A percentile compares a stretch with the other conserved stretches of the same genome.
Conservation (phyloP, 2,329 filamentous ascomycete genomes). For the Penicillium aurantiogriseum region DNA sequence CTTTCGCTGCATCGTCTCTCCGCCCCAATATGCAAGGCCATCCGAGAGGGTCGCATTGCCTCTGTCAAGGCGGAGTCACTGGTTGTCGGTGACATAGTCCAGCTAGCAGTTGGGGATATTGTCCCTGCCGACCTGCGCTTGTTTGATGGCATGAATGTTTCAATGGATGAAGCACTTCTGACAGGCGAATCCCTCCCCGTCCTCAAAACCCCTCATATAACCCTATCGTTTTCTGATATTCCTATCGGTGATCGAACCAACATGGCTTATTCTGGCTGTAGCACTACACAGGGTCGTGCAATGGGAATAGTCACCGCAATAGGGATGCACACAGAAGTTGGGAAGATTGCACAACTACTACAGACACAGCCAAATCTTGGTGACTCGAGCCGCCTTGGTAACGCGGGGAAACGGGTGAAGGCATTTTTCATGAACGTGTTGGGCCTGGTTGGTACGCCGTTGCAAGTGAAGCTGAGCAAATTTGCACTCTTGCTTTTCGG, state of each 20-base stretch:
- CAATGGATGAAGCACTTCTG: slow-evolving; percentile 66
- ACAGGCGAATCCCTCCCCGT: slow-evolving; percentile 63
- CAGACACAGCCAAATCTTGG: slow-evolving; percentile 47
- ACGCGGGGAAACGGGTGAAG: slow-evolving; percentile 42
- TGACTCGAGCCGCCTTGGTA: slow-evolving; percentile 21
- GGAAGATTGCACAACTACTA: slow-evolving; percentile 58
- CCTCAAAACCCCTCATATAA: slow-evolving; percentile 48
- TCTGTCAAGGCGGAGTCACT: slow-evolving; percentile 56
- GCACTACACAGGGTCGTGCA: slow-evolving; percentile 59
- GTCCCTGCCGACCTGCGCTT: slow-evolving; percentile 58
- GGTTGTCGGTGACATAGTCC: slow-evolving; percentile 59
- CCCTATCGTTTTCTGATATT: slow-evolving; percentile 25
- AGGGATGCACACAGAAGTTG: slow-evolving; percentile 62
- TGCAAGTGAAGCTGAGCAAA: slow-evolving; percentile 82
- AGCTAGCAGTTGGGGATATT: slow-evolving; percentile 56
- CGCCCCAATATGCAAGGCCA: slow-evolving; percentile 55
- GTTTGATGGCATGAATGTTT: slow-evolving; percentile 65
- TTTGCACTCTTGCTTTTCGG: slow-evolving; percentile 78
- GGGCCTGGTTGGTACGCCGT: slow-evolving; percentile 66
- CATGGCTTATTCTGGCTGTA: slow-evolving; percentile 61
- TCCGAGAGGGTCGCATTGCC: slow-evolving; percentile 55
- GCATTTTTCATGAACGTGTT: slow-evolving; percentile 51
- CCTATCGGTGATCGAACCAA: slow-evolving; percentile 58
- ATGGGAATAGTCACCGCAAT: slow-evolving; percentile 59
- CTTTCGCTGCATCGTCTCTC: slow-evolving; percentile 56